Conservation (phyloP, 129 eudicot genomes). For the Ambrosia artemisiifolia region DNA sequence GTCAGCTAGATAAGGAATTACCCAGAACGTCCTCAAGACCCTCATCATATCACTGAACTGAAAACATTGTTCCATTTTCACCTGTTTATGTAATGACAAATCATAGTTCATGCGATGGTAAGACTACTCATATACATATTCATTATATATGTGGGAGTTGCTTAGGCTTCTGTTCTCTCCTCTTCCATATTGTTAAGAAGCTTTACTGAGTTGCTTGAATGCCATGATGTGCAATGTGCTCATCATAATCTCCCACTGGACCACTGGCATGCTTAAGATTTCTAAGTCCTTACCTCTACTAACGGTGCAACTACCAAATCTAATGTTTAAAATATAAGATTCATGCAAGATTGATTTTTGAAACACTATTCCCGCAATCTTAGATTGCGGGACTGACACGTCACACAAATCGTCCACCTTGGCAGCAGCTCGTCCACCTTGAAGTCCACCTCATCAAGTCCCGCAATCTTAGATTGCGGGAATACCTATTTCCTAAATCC, state of each 20-base stretch:
- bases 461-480: too few relatives aligned
- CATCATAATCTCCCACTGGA: background rate
- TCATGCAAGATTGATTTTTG: too few relatives aligned
- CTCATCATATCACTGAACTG: background rate
- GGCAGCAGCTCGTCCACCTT: too few relatives aligned
- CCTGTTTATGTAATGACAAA: too few relatives aligned
- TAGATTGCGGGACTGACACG: too few relatives aligned
- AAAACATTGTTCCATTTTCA: background rate
- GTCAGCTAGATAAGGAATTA: background rate
- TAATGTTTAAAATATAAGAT: background rate
- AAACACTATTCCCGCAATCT: too few relatives aligned
- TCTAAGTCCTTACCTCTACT: background rate
- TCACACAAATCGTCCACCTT: too few relatives aligned
- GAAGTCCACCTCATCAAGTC: too few relatives aligned
- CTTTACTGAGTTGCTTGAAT: slow-evolving; percentile 2
- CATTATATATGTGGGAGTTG: background rate
- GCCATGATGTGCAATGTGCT: background rate
- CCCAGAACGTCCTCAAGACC: background rate
- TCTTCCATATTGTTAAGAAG: background rate
- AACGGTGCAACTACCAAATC: background rate
- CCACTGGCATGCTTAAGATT: slow-evolving; percentile 9
- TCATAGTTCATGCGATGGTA: background rate
- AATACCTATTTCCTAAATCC: too few relatives aligned
- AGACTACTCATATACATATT: background rate
- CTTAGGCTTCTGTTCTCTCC: background rate